Evolutionary conservation across 495 filamentous ascomycete genomes (phyloP).

Genomic region (Schizothecium vesticola): DNA sequence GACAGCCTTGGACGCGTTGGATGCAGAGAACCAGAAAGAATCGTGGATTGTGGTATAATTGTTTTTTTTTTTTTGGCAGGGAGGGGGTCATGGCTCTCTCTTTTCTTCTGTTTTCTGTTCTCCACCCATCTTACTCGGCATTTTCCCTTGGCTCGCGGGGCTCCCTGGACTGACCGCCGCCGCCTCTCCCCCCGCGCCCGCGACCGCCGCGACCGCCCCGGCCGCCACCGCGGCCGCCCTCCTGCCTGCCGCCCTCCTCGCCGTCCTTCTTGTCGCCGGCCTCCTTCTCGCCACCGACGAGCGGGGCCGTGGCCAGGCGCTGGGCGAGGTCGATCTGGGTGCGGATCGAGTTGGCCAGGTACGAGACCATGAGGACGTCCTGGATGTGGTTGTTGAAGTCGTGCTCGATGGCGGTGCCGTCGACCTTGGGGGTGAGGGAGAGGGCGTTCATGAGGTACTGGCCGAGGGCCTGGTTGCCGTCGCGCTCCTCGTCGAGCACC

Average conservation of each 20-base stretch:
- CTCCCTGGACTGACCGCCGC: conserved; percentile 36
- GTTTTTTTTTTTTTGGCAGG: neutral
- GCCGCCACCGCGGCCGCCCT: conserved; percentile 34
- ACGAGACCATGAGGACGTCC: conserved; percentile 93
- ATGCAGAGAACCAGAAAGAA: neutral
- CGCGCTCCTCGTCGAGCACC: conserved; percentile 59
- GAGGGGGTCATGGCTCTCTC: neutral
- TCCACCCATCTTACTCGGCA: conserved; percentile 20
- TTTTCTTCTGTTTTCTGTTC: conserved; percentile 7
- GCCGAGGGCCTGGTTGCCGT: conserved; percentile 76
- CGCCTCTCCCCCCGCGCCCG: conserved; percentile 34
- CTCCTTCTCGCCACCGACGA: conserved; percentile 58
- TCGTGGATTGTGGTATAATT: conserved; percentile 1
- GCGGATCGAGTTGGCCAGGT: conserved; percentile 96
- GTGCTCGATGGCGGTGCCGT: conserved; percentile 78
- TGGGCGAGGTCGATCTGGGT: conserved; percentile 98
- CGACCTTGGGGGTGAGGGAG: conserved; percentile 88
- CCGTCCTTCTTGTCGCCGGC: conserved; percentile 37
- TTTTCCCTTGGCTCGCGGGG: conserved; percentile 37
- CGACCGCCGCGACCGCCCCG: conserved; percentile 35
- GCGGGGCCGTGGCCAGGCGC: conserved; percentile 77
- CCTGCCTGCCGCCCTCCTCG: conserved; percentile 26
- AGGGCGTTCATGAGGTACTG: conserved; percentile 92
- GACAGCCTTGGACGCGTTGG: neutral
- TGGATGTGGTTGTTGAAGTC: conserved; percentile 99